Conservation (phyloP, 257 asterid genomes). For the Solanum bulbocastanum region DNA sequence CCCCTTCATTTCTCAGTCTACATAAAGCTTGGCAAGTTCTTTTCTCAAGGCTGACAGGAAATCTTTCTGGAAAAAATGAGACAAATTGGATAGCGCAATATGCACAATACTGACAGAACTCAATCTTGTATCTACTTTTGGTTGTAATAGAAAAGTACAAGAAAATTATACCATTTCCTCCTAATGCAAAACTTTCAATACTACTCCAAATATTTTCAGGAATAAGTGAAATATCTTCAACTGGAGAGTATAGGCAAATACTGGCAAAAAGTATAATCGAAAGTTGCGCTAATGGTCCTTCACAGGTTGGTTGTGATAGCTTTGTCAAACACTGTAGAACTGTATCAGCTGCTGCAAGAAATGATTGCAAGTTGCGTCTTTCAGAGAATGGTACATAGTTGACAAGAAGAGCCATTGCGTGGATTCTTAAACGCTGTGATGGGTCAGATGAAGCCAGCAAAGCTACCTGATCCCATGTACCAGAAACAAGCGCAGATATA, state of each 20-base stretch:
- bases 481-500: conserved; percentile 48
- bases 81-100: conserved; percentile 3
- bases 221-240: conserved; percentile 71
- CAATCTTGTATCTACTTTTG: not conserved
- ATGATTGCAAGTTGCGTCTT: conserved; percentile 56
- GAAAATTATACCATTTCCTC: conserved; percentile 41
- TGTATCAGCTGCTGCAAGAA: conserved; percentile 76
- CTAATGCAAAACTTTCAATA: conserved; percentile 64
- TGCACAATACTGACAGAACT: not conserved
- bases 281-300: conserved; percentile 60
- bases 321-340: conserved; percentile 60
- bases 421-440: conserved; percentile 61
- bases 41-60: conserved; percentile 55
- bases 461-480: conserved; percentile 80
- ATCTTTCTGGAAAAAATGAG: conserved; percentile 39
- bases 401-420: conserved; percentile 66
- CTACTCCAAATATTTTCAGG: conserved; percentile 81
- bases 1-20: conserved; percentile 58
- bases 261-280: conserved; percentile 75
- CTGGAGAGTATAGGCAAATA: conserved; percentile 69
- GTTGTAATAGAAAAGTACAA: conserved; percentile 2
- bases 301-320: conserved; percentile 49
- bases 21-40: conserved; percentile 72
- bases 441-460: conserved; percentile 70
- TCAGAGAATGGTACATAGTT: conserved; percentile 61